Evolutionary conservation across 345 rosid species (phyloP), one percentile per base, ranked within the genome.

Genomic region (Eucalyptus sp.): DNA sequence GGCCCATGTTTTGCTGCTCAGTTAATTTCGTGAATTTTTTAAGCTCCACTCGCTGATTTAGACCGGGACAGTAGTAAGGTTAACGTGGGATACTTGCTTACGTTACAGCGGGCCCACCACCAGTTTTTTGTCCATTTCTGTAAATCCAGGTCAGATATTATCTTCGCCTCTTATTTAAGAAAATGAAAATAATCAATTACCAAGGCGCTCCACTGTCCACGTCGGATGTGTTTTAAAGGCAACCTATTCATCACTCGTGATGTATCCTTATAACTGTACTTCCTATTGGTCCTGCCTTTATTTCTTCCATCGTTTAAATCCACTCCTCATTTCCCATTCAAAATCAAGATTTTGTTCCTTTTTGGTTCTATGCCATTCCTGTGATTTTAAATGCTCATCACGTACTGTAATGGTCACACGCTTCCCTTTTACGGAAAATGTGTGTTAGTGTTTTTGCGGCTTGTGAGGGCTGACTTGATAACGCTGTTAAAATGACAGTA

Each of bases 401-500:
- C 8, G 4, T 37, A 5, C 14, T 18, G 4, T 18, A 10, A 71
- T 71, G 80, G 44, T 33, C 44, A 4, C 13, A 1, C 8, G 0
- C 83, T 37, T 20, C 48, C 48, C 12, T 71, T 71, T 76, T 37
- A 76, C 1, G 27, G 8, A 4, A 24, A 37, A 37, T 10, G 43
- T 18, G 3, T 18, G 13, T 37, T 0, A 8, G 14, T 76, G 27
- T 14, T 76, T 17, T 20, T 20, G 27, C 2, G 15, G 83, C 83
- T 10, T 5, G 7, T 68, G 24, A 33, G 11, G 24, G 44, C 44
- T 33, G 2, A 33, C 44, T 33, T 9, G 81, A 68, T 5, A 9
- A 17, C 0, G 0, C 1, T 0, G 1, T 18, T 68, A 33, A 68
- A 33, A 68, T 33, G 20, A n/a, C 3, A 0, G 20, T 16, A 14